phyloP scores from a whole-genome alignment of 352 stramenopile species.

The Phytophthora pistaciae region DNA sequence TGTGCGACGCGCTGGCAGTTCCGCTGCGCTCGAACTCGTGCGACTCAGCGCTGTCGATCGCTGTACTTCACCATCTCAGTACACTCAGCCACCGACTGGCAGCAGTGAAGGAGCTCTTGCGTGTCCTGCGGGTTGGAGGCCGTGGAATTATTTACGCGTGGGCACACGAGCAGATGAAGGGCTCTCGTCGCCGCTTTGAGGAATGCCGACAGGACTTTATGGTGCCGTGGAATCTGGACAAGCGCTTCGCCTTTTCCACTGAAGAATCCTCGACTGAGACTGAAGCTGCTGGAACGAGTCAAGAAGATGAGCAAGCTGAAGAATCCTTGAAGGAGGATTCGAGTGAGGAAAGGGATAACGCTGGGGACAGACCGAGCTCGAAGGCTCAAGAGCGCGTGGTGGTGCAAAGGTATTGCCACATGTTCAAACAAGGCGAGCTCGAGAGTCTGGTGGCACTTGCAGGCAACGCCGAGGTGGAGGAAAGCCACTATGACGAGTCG shows the following conservation, averaged over 20 bases:
- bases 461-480: constrained; percentile 67
- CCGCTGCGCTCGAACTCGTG: constrained; percentile 80
- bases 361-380: not conserved
- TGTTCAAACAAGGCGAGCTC: constrained; percentile 89
- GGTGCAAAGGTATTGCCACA: constrained; percentile 90
- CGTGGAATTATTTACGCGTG: constrained; percentile 87
- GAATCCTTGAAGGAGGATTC: constrained; percentile 5
- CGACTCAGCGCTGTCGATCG: constrained; percentile 86
- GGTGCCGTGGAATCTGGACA: constrained; percentile 90
- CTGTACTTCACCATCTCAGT: constrained; percentile 87
- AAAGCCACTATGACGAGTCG: constrained; percentile 88
- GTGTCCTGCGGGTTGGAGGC: constrained; percentile 76
- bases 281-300: not conserved
- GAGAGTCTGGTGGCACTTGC: constrained; percentile 70
- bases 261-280: constrained; percentile 14
- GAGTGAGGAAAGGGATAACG: constrained; percentile 13
- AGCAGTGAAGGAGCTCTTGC: constrained; percentile 81
- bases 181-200: constrained; percentile 83
- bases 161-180: constrained; percentile 84
- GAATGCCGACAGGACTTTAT: constrained; percentile 83
- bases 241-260: constrained; percentile 58
- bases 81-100: constrained; percentile 73
- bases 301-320: constrained; percentile 13
- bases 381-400: constrained; percentile 50
- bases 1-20: constrained; percentile 77